These are phyloP conservation scores for Singerocomus rubriflavus DNA, from an alignment of 1,284 basidiomycete species.

Conservation along the genomic window DNA sequence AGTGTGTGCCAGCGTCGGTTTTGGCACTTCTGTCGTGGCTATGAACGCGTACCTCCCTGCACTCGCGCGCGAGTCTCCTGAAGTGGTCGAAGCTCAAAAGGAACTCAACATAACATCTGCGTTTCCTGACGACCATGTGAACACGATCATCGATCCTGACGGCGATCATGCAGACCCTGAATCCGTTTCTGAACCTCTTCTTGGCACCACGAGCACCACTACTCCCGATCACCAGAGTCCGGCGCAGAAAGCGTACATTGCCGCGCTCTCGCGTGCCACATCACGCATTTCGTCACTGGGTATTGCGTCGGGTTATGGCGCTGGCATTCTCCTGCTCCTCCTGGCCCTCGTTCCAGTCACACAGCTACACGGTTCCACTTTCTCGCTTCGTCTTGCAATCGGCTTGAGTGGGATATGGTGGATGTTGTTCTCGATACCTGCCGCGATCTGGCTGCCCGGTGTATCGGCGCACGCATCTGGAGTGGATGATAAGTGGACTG, in stretches of 20 bases:
- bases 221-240: slow-evolving; percentile 1
- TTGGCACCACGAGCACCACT: slow-evolving; percentile 19
- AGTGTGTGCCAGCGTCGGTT: slow-evolving; percentile 75
- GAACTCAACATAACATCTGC: slow-evolving; percentile 30
- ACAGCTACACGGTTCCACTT: slow-evolving; percentile 63
- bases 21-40: slow-evolving; percentile 82
- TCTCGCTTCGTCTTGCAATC: slow-evolving; percentile 73
- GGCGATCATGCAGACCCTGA: slow-evolving; percentile 11
- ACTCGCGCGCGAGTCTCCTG: slow-evolving; percentile 64
- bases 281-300: slow-evolving; percentile 80
- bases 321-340: slow-evolving; percentile 68
- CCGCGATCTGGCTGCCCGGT: slow-evolving; percentile 66
- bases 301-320: slow-evolving; percentile 80
- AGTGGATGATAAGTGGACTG: slow-evolving; percentile 40
- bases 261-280: slow-evolving; percentile 63
- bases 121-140: slow-evolving; percentile 11
- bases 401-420: slow-evolving; percentile 83
- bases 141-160: slow-evolving; percentile 27
- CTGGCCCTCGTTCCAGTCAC: slow-evolving; percentile 74
- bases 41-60: slow-evolving; percentile 86
- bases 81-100: slow-evolving; percentile 48
- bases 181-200: slow-evolving; percentile 26
- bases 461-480: slow-evolving; percentile 7
- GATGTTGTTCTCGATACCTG: slow-evolving; percentile 76
- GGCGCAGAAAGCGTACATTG: slow-evolving; percentile 40